phyloP scores from a whole-genome alignment of 371 early-diverging fungal species.

The Mucor circinelloides region DNA sequence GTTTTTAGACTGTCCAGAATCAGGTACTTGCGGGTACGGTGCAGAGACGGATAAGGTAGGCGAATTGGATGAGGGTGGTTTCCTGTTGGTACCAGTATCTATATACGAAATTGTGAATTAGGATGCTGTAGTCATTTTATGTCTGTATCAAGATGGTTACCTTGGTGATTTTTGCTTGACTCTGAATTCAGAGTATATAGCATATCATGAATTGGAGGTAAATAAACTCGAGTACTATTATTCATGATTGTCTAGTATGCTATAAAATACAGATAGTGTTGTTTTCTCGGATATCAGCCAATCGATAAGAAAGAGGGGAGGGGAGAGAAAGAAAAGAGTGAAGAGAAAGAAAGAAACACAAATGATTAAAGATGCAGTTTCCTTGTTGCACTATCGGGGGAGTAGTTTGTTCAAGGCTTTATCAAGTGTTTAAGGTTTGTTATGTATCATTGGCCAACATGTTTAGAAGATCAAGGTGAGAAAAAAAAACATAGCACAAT shows the following conservation, averaged over 20 bases:
- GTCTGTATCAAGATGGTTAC: background rate
- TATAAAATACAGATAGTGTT: background rate
- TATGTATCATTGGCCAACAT: background rate
- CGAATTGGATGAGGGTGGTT: background rate
- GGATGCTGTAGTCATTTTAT: too few species aligned
- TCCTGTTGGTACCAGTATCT: background rate
- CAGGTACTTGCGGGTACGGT: background rate
- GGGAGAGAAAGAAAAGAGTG: background rate
- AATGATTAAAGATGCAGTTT: background rate
- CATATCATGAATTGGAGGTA: slow-evolving; percentile 21
- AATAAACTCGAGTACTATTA: background rate
- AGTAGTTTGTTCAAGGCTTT: background rate
- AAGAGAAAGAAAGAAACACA: background rate
- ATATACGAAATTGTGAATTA: background rate
- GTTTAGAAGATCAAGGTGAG: background rate
- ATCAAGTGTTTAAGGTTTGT: background rate
- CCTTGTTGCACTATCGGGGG: background rate
- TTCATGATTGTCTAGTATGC: background rate
- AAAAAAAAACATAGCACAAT: background rate
- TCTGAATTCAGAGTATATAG: slow-evolving; percentile 4
- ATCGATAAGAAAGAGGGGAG: background rate
- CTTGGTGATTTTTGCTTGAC: background rate
- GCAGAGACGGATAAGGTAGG: background rate
- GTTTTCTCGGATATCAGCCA: background rate
- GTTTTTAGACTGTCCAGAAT: background rate